phyloP scores from a whole-genome alignment of 108 stramenopile species.

The Nannochloropsis salina region DNA sequence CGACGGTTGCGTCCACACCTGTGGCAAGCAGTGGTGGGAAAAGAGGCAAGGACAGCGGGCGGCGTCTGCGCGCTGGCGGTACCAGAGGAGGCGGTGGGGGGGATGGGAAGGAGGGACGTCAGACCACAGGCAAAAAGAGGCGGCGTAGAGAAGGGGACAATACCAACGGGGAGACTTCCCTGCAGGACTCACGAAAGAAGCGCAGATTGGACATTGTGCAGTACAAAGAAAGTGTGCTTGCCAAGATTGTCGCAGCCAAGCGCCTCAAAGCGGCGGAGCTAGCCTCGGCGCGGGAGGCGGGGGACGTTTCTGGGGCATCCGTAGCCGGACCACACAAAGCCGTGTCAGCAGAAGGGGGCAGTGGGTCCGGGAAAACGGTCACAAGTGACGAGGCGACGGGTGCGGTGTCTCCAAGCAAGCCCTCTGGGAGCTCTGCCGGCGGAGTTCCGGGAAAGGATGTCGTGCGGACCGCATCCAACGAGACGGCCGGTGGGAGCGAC shows the following conservation, averaged over 20 bases:
- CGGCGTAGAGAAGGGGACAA: neutral
- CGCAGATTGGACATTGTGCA: neutral
- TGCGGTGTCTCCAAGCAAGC: too few species aligned
- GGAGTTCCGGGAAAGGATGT: too few species aligned
- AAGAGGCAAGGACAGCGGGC: neutral
- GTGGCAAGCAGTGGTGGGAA: neutral
- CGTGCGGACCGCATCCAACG: neutral
- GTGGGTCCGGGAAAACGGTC: too few species aligned
- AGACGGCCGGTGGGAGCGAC: neutral
- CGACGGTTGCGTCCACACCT: neutral
- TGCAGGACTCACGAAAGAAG: neutral
- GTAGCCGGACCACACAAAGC: neutral
- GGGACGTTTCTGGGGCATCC: neutral
- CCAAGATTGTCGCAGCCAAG: constrained; percentile 10
- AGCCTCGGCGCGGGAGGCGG: neutral
- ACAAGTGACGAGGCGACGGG: too few species aligned
- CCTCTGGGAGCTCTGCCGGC: too few species aligned
- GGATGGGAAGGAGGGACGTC: neutral
- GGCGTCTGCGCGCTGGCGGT: neutral
- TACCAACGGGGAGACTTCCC: neutral
- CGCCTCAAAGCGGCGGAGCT: neutral
- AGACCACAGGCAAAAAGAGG: neutral
- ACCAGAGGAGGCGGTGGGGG: neutral
- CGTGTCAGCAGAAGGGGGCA: too few species aligned
- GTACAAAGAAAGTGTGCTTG: neutral